Conservation (phyloP, 768 basidiomycete genomes). For the Amanita thiersii region DNA sequence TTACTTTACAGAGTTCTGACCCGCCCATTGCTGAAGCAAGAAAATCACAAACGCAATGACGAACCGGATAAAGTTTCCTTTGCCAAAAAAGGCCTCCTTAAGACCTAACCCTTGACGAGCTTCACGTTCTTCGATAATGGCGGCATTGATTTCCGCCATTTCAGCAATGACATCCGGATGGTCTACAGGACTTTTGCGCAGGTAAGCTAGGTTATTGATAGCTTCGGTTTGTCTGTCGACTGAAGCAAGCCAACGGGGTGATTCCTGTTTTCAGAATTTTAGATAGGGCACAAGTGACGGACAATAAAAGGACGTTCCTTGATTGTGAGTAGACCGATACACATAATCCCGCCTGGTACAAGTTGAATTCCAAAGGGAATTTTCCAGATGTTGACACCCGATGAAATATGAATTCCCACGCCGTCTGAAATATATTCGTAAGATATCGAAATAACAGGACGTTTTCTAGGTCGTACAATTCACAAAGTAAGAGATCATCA, state of each 20-base stretch:
- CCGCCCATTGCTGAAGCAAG: conserved; percentile 75
- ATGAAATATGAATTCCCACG: conserved; percentile 42
- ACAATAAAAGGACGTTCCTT: conserved; percentile 28
- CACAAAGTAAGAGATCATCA: conserved; percentile 80
- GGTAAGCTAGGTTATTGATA: conserved; percentile 51
- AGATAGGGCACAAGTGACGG: neutral
- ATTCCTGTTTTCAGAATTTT: conserved; percentile 36
- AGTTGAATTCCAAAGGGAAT: conserved; percentile 72
- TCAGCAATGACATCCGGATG: conserved; percentile 46
- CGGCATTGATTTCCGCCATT: conserved; percentile 76
- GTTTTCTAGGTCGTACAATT: conserved; percentile 46
- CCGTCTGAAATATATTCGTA: conserved; percentile 34
- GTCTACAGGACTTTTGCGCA: conserved; percentile 37
- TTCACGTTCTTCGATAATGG: conserved; percentile 64
- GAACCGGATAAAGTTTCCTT: conserved; percentile 78
- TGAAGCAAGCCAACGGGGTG: conserved; percentile 70
- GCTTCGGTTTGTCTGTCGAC: conserved; percentile 49
- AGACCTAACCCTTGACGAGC: conserved; percentile 57
- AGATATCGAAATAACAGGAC: neutral
- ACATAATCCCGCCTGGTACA: conserved; percentile 67
- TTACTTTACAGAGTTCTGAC: conserved; percentile 70
- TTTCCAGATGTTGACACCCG: conserved; percentile 49
- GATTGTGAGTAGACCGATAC: conserved; percentile 56
- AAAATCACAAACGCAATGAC: conserved; percentile 79
- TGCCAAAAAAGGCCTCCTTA: conserved; percentile 69